Conservation (phyloP, 805 yeast species). For the Suhomyces tanzawaensis region DNA sequence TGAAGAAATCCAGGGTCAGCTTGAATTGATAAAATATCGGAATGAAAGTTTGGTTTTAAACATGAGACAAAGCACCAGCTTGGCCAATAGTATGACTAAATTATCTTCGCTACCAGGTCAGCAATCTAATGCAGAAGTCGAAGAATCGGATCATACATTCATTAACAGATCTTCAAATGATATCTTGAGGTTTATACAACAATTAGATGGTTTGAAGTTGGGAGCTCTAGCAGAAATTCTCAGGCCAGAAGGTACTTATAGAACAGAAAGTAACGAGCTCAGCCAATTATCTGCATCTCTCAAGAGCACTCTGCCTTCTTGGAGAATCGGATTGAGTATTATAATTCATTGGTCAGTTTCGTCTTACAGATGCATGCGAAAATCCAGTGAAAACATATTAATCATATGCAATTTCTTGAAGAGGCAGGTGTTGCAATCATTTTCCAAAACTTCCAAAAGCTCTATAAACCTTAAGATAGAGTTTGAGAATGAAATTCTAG, state of each 20-base stretch:
- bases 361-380: conserved; percentile 29
- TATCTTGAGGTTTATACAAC: conserved; percentile 30
- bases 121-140: neutral
- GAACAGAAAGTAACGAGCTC: neutral
- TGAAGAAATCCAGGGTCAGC: conserved; percentile 41
- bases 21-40: conserved; percentile 60
- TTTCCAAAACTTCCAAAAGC: conserved; percentile 12
- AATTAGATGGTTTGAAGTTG: conserved; percentile 33
- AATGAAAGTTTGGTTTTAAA: conserved; percentile 70
- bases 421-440: conserved; percentile 28
- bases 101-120: neutral
- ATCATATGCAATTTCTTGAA: conserved; percentile 47
- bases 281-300: conserved; percentile 6
- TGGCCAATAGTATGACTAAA: neutral
- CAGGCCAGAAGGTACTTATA: conserved; percentile 15
- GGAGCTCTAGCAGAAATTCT: conserved; percentile 28
- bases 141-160: conserved; percentile 14
- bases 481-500: conserved; percentile 41
- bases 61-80: conserved; percentile 18
- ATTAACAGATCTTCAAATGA: conserved; percentile 28
- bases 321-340: conserved; percentile 37
- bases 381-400: conserved; percentile 30
- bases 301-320: conserved; percentile 5
- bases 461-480: conserved; percentile 38
- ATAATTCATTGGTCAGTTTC: conserved; percentile 42